Evolutionary conservation across 306 rosid species (phyloP), one percentile per base, ranked within the genome.

Genomic region (Rosa rugosa): DNA sequence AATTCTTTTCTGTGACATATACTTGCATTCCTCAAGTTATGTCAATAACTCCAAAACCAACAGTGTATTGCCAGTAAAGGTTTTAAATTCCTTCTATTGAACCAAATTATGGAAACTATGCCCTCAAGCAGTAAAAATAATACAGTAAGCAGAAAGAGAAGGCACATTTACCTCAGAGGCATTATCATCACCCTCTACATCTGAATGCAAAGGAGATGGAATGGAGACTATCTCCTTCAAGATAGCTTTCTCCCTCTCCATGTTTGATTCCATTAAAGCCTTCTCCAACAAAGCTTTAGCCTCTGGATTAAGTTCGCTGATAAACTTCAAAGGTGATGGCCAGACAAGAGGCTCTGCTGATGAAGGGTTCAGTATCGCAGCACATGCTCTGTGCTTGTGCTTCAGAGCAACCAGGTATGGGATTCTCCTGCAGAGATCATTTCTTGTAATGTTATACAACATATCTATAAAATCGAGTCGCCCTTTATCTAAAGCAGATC

Each of bases 261-360:
- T 86, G 83, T 94, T 94, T 50, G 92, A 91, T 84, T 91, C 97
- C 69, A 82, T 83, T 85, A 94, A 89, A 16, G 97, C 98, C 66
- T 82, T 89, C 83, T 94, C 96, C 79, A 94, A 75, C 72, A 94
- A 78, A 69, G 89, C 90, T 76, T 91, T 94, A 18, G 97, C 98
- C 54, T 94, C 98, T 20, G 86, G 90, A 75, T 88, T 87, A 73
- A 94, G 96, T 85, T 94, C 93, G n/a, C 90, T 87, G 73, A 94
- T 91, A 85, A 94, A 90, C 87, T 91, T 90, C 72, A 94, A 75
- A 8, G 95, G 97, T 9, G 98, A 89, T 64, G 98, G 98, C 98
- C 98, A 94, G 74, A 94, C 96, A 59, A 94, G 94, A 1, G 93
- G 98, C 77, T 92, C 97, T 20, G 96, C 96, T 27, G 98, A 78